Evolutionary conservation across 176 grass and related monocot species (phyloP).

Genomic region (Aechmea fasciata): DNA sequence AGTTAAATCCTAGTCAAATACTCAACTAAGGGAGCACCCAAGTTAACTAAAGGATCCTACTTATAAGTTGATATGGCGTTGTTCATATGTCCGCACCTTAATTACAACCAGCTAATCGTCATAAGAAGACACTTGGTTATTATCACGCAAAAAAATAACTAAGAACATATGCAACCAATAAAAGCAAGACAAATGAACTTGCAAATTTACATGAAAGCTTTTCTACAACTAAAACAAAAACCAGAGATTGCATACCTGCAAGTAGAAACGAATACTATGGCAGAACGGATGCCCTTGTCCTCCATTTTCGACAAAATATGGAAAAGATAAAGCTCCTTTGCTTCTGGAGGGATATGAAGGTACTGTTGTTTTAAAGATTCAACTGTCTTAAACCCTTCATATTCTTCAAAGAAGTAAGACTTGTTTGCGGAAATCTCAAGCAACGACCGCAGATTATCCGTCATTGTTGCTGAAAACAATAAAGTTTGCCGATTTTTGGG

Average conservation of each 20-base stretch:
- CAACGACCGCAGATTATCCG: slow-evolving; percentile 62
- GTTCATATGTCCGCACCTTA: too few species aligned
- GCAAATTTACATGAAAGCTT: too few species aligned
- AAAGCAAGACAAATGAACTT: too few species aligned
- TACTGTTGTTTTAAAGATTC: slow-evolving; percentile 73
- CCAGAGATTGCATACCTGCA: slow-evolving; percentile 50
- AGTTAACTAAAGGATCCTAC: too few species aligned
- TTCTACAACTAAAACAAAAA: not conserved
- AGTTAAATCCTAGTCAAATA: too few species aligned
- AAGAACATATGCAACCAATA: too few species aligned
- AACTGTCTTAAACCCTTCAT: slow-evolving; percentile 87
- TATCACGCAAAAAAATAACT: too few species aligned
- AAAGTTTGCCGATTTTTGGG: slow-evolving; percentile 79
- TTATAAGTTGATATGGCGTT: too few species aligned
- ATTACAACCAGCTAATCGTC: too few species aligned
- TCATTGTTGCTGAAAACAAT: slow-evolving; percentile 96
- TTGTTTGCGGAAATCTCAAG: slow-evolving; percentile 74
- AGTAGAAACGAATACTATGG: slow-evolving; percentile 70
- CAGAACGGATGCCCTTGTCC: slow-evolving; percentile 46
- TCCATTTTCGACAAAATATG: slow-evolving; percentile 73
- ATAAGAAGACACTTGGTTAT: too few species aligned
- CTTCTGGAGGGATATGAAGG: slow-evolving; percentile 45
- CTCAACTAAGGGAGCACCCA: too few species aligned
- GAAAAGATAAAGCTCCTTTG: slow-evolving; percentile 75
- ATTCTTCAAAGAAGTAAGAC: slow-evolving; percentile 76